Conservation (phyloP, 2,329 filamentous ascomycete species). For the Fusarium concolor region DNA sequence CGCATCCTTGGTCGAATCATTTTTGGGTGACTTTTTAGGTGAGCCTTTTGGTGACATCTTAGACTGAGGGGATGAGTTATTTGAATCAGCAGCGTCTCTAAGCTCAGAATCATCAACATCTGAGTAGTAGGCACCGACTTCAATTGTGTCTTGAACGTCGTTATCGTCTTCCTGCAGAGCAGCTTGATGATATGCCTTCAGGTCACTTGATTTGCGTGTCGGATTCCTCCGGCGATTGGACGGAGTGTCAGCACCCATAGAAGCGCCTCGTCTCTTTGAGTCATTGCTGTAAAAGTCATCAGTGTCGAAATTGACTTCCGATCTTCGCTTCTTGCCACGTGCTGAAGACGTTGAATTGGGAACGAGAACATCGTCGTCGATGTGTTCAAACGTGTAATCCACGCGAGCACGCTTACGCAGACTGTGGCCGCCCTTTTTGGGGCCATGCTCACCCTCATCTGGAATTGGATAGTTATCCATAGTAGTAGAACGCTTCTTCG, state of each 20-base stretch:
- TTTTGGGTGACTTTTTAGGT: constrained; percentile 16
- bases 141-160: constrained; percentile 68
- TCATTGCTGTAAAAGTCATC: constrained; percentile 49
- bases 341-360: constrained; percentile 51
- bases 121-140: constrained; percentile 61
- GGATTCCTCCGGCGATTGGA: constrained; percentile 55
- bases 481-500: constrained; percentile 59
- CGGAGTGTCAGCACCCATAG: constrained; percentile 52
- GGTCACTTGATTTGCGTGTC: constrained; percentile 53
- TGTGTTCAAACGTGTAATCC: constrained; percentile 67
- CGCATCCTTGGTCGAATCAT: constrained; percentile 30
- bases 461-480: constrained; percentile 55
- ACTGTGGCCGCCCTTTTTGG: constrained; percentile 68
- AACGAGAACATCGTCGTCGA: constrained; percentile 59
- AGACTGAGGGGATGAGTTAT: constrained; percentile 47
- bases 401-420: constrained; percentile 67
- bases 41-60: constrained; percentile 39
- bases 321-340: constrained; percentile 53
- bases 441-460: constrained; percentile 62
- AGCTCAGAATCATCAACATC: constrained; percentile 50
- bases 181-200: constrained; percentile 48
- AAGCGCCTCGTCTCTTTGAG: constrained; percentile 53
- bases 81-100: constrained; percentile 42
- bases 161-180: constrained; percentile 55
- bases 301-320: constrained; percentile 51